These are phyloP conservation scores for Diplodia intermedia DNA, from an alignment of 2,329 filamentous ascomycete species.

Conservation along the genomic window DNA sequence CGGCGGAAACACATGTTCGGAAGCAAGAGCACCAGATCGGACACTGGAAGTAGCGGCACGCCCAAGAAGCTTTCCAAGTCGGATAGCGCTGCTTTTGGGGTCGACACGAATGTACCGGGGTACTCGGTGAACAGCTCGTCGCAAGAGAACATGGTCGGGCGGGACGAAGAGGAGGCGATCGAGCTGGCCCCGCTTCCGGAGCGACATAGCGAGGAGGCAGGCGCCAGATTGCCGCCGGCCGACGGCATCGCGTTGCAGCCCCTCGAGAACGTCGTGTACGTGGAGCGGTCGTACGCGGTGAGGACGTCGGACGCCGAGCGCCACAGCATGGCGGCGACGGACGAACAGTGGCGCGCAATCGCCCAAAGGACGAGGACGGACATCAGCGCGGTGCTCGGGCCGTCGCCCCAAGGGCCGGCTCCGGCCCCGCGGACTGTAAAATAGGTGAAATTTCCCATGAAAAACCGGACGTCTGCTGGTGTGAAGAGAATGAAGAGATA, in stretches of 20 bases:
- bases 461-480: too few species aligned
- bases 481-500: too few species aligned
- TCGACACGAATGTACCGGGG: conserved; percentile 16
- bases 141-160: conserved; percentile 8
- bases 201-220: not conserved
- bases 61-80: conserved; percentile 6
- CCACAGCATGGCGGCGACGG: not conserved
- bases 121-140: conserved; percentile 9
- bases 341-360: not conserved
- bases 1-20: not conserved
- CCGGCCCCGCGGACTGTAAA: too few species aligned
- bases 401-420: not conserved
- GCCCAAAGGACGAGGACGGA: conserved; percentile 3
- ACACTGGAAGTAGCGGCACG: not conserved
- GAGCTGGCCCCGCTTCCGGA: conserved; percentile 10
- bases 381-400: not conserved
- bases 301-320: not conserved
- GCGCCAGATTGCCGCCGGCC: too few species aligned
- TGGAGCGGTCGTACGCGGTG: conserved; percentile 16
- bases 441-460: not conserved
- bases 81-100: conserved; percentile 19
- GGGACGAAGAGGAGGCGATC: conserved; percentile 5
- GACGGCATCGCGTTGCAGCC: not conserved
- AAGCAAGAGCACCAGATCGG: conserved; percentile 16
- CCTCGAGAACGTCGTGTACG: conserved; percentile 7